These are phyloP conservation scores for Yamadazyma sp. DNA, from an alignment of 1,139 yeast genomes.

Conservation along the genomic window DNA sequence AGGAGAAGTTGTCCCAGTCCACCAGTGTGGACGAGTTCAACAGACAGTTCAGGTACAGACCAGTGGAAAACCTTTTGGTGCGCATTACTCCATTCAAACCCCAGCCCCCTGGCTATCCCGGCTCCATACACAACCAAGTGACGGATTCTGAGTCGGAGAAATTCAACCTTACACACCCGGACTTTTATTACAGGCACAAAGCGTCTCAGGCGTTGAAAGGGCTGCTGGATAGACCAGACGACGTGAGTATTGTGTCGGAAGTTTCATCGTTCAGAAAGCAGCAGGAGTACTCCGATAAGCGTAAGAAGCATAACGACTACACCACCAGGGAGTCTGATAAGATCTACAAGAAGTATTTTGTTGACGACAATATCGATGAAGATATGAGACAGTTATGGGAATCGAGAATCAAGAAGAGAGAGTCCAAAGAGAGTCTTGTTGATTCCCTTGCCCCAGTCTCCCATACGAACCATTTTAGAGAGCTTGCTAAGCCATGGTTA, in stretches of 20 bases:
- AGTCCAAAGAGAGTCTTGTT: neutral
- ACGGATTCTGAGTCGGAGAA: neutral
- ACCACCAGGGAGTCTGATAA: constrained; percentile 51
- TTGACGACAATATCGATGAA: constrained; percentile 46
- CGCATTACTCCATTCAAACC: constrained; percentile 5
- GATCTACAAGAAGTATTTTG: constrained; percentile 41
- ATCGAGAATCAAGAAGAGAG: constrained; percentile 27
- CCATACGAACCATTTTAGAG: neutral
- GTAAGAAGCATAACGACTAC: constrained; percentile 36
- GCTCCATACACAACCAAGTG: neutral
- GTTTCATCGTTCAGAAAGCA: constrained; percentile 22
- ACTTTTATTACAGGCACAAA: constrained; percentile 17
- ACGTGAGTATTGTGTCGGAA: constrained; percentile 8
- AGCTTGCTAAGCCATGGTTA: neutral
- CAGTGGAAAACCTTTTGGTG: constrained; percentile 16
- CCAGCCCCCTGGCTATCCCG: neutral
- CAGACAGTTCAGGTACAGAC: constrained; percentile 35
- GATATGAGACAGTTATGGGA: constrained; percentile 54
- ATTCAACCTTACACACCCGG: constrained; percentile 5
- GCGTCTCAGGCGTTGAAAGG: constrained; percentile 13
- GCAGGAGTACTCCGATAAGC: constrained; percentile 21
- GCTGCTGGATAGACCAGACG: constrained; percentile 1
- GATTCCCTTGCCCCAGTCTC: no score
- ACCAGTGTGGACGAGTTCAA: constrained; percentile 25
- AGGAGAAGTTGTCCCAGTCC: constrained; percentile 8